Base-by-base conservation (phyloP, 129 eudicot species). In the Chrysanthemum makinoi region DNA sequence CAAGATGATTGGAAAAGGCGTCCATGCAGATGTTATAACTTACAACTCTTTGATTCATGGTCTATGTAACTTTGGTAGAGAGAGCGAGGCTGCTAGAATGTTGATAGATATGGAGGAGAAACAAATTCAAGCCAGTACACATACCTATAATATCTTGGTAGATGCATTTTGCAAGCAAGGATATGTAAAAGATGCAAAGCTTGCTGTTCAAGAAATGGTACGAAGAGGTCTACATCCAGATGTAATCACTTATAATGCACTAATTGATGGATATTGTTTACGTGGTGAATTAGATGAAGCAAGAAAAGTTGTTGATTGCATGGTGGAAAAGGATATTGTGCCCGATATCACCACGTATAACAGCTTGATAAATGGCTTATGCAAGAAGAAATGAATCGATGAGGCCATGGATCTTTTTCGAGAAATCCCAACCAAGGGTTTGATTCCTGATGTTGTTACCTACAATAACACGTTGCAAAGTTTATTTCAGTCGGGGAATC, bases 201-300 rank as follows among this genome's bases (percentile, higher is more conserved):
- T 39, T 39, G 46, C 10, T 39, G 46, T 39, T 39, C 46, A 39
- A 39, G 46, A 9, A 39, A 39, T 39, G 46, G 46, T 6, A 17
- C 16, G 12, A 16, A 70, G 77, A 70, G 81, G 81, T 22, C 17
- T 62, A 16, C 9, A 20, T 63, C 81, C 81, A 17, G 17, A 77
- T 44, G 66, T 70, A 24, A 11, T 77, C 18, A 77, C 76, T 52
- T 70, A 77, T 22, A 77, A 11, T 54, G 72, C 81, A 16, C 33
- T 77, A 2, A 54, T 77, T 1, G 76, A 77, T 64, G 89, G 89
- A 53, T 82, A 85, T 30, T 85, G 88, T 84, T 66, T 74, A 59
- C 58, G 76, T 24, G 88, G 81, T 33, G 65, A 78, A 58, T 14
- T 75, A 46, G 81, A 56, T 13, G 15, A 75, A 18, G 85, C 83